A percentile compares a stretch with the other conserved stretches of the same genome.
phyloP scores from a whole-genome alignment of 768 basidiomycete genomes.

The Holtermannia corniformis region DNA sequence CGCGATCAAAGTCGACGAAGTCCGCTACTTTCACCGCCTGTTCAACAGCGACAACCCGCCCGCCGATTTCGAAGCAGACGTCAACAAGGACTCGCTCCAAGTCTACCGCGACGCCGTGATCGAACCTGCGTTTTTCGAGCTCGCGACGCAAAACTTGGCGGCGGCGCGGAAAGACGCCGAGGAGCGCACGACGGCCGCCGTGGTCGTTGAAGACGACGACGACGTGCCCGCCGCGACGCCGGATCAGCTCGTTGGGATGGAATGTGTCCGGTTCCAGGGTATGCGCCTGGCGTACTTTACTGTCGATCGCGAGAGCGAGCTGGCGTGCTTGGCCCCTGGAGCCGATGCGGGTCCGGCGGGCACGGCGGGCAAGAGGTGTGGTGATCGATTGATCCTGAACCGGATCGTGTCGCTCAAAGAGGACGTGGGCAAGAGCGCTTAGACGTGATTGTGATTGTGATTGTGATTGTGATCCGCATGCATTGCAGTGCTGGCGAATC shows the following conservation, averaged over 20 bases:
- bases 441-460: constrained; percentile 1
- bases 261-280: constrained; percentile 93
- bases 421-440: constrained; percentile 64
- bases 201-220: constrained; percentile 31
- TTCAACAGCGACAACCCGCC: constrained; percentile 90
- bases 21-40: constrained; percentile 79
- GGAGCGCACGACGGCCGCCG: constrained; percentile 48
- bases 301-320: constrained; percentile 71
- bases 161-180: constrained; percentile 53
- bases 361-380: constrained; percentile 53
- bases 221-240: constrained; percentile 62
- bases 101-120: constrained; percentile 70
- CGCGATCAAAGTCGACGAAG: constrained; percentile 68
- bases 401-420: constrained; percentile 91
- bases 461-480: neutral
- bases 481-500: too few species aligned
- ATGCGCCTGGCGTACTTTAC: constrained; percentile 91
- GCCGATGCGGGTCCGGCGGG: constrained; percentile 43
- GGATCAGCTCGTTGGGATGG: constrained; percentile 75
- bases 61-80: constrained; percentile 70
- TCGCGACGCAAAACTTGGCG: constrained; percentile 59
- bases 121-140: constrained; percentile 78
- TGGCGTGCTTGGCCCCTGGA: constrained; percentile 56
- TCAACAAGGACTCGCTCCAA: constrained; percentile 73
- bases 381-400: constrained; percentile 77